phyloP scores from a whole-genome alignment of 306 rosid species.

The Styphnolobium japonicum region DNA sequence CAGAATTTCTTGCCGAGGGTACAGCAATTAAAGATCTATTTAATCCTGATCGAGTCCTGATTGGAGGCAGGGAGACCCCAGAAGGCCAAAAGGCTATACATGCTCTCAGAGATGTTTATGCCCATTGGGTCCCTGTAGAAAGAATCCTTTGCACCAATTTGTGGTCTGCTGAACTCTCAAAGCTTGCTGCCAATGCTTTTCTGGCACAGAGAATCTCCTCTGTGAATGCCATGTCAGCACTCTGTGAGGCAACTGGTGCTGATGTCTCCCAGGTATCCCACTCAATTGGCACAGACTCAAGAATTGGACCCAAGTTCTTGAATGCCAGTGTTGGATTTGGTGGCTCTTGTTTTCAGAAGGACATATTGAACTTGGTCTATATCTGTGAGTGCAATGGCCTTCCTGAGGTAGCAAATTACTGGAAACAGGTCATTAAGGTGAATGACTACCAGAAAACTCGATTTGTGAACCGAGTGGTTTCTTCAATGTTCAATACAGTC shows the following conservation, averaged over 20 bases:
- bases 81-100: constrained; percentile 77
- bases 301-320: constrained; percentile 85
- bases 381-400: constrained; percentile 96
- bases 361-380: constrained; percentile 80
- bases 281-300: constrained; percentile 77
- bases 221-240: constrained; percentile 89
- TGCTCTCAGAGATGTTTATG: constrained; percentile 68
- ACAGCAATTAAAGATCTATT: constrained; percentile 73
- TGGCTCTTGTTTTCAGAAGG: constrained; percentile 96
- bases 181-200: constrained; percentile 95
- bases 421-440: constrained; percentile 92
- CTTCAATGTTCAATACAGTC: constrained; percentile 89
- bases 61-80: constrained; percentile 93
- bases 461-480: constrained; percentile 74
- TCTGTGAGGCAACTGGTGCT: constrained; percentile 95
- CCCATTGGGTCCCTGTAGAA: constrained; percentile 78
- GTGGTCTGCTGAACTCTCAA: constrained; percentile 96
- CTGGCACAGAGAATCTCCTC: constrained; percentile 94
- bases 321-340: constrained; percentile 95
- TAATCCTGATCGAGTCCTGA: constrained; percentile 77
- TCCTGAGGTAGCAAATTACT: constrained; percentile 86
- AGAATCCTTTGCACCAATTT: constrained; percentile 77
- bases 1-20: constrained; percentile 94
- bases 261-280: constrained; percentile 80
- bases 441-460: constrained; percentile 88